phyloP scores from a whole-genome alignment of 441 rosid genomes.

The Erysimum pusillum region DNA sequence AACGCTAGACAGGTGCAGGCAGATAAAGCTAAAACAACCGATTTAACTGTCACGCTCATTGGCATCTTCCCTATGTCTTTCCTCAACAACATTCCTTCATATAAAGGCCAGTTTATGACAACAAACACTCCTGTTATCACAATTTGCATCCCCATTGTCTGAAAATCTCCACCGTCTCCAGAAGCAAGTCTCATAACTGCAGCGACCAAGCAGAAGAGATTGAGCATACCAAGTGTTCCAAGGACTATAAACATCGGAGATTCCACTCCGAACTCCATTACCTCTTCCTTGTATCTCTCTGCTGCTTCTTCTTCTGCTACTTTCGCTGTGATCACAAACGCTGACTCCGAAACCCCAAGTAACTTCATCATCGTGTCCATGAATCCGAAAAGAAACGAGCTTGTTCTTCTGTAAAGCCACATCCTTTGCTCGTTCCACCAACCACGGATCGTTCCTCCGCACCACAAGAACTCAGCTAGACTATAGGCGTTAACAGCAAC shows the following conservation, averaged over 20 bases:
- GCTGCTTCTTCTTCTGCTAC: slow-evolving; percentile 65
- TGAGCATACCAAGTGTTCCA: slow-evolving; percentile 62
- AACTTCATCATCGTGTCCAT: slow-evolving; percentile 49
- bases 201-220: slow-evolving; percentile 58
- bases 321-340: slow-evolving; percentile 70
- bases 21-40: slow-evolving; percentile 55
- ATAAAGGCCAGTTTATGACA: slow-evolving; percentile 64
- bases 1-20: slow-evolving; percentile 50
- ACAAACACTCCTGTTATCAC: slow-evolving; percentile 56
- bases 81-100: slow-evolving; percentile 63
- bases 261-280: slow-evolving; percentile 73
- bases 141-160: slow-evolving; percentile 55
- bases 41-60: slow-evolving; percentile 43
- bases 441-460: slow-evolving; percentile 69
- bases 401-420: slow-evolving; percentile 77
- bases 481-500: slow-evolving; percentile 48
- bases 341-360: slow-evolving; percentile 56
- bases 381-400: slow-evolving; percentile 68
- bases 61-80: slow-evolving; percentile 71
- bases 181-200: slow-evolving; percentile 39
- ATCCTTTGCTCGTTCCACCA: slow-evolving; percentile 82
- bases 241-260: slow-evolving; percentile 68
- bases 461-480: slow-evolving; percentile 59
- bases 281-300: slow-evolving; percentile 60
- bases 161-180: slow-evolving; percentile 3